These are phyloP conservation scores for Colletotrichum tropicicola DNA, from an alignment of 2,329 filamentous ascomycete species.

Conservation along the genomic window DNA sequence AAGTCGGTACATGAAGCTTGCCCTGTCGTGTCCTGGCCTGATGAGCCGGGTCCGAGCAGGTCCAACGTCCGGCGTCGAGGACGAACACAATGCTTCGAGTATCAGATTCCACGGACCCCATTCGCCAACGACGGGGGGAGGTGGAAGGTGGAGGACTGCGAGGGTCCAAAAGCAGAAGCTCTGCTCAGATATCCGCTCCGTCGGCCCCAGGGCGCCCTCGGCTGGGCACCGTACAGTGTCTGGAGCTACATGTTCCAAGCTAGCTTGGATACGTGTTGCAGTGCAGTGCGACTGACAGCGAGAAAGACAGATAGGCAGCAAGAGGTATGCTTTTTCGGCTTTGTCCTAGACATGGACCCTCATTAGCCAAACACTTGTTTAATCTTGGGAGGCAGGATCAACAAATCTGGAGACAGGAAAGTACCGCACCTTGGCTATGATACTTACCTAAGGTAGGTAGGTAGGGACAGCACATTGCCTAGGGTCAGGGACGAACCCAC, in stretches of 20 bases:
- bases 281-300: too few species aligned
- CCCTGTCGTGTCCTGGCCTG: slow-evolving; percentile 12
- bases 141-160: slow-evolving; percentile 20
- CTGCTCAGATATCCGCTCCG: slow-evolving; percentile 18
- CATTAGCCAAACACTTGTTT: background rate
- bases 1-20: slow-evolving; percentile 19
- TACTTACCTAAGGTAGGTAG: background rate
- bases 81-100: slow-evolving; percentile 16
- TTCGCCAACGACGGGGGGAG: slow-evolving; percentile 10
- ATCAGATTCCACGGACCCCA: slow-evolving; percentile 6
- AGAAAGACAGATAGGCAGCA: background rate
- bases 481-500: background rate
- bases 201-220: slow-evolving; percentile 20
- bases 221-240: background rate
- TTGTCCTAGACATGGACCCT: background rate
- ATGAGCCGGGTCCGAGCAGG: slow-evolving; percentile 4
- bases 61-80: slow-evolving; percentile 2
- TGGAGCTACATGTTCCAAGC: background rate
- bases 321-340: background rate
- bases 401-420: background rate
- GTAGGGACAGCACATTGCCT: background rate
- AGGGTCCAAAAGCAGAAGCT: slow-evolving; percentile 23
- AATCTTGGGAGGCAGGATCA: background rate
- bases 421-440: background rate
- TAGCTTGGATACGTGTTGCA: background rate